A percentile compares a stretch with the other conserved stretches of the same genome.
phyloP scores from a whole-genome alignment of 352 stramenopile genomes.

The Globisporangium perplexum region DNA sequence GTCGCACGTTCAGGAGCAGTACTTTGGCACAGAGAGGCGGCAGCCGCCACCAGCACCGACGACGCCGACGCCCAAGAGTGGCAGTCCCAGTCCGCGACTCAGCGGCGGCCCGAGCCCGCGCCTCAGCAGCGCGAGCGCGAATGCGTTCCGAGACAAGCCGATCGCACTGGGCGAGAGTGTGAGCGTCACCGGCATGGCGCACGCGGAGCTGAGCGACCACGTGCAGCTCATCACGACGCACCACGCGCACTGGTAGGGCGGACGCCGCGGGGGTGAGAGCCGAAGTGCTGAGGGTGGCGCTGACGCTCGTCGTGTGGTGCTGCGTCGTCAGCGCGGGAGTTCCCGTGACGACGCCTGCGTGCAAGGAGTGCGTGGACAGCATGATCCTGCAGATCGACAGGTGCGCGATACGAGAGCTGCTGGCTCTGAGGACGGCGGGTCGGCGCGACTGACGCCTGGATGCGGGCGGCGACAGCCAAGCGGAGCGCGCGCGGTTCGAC shows the following conservation, averaged over 20 bases:
- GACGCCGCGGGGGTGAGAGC: too few species aligned
- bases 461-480: constrained; percentile 33
- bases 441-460: too few species aligned
- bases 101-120: constrained; percentile 17
- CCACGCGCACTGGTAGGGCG: constrained; percentile 55
- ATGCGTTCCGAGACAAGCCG: constrained; percentile 13
- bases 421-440: too few species aligned
- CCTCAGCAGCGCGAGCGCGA: constrained; percentile 18
- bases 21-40: constrained; percentile 25
- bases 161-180: constrained; percentile 48
- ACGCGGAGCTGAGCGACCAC: constrained; percentile 71
- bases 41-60: not conserved
- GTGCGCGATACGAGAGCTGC: too few species aligned
- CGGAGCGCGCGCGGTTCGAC: constrained; percentile 62
- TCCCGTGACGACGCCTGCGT: constrained; percentile 57
- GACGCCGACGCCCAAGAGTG: not conserved
- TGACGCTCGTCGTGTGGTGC: not conserved
- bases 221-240: constrained; percentile 64
- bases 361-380: constrained; percentile 67
- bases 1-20: constrained; percentile 13
- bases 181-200: constrained; percentile 44
- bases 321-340: constrained; percentile 30
- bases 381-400: constrained; percentile 74
- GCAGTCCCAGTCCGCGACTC: too few species aligned
- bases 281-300: not conserved